These are phyloP conservation scores for Pseudocercospora macadamiae DNA, from an alignment of 2,329 filamentous ascomycete genomes.

Conservation along the genomic window DNA sequence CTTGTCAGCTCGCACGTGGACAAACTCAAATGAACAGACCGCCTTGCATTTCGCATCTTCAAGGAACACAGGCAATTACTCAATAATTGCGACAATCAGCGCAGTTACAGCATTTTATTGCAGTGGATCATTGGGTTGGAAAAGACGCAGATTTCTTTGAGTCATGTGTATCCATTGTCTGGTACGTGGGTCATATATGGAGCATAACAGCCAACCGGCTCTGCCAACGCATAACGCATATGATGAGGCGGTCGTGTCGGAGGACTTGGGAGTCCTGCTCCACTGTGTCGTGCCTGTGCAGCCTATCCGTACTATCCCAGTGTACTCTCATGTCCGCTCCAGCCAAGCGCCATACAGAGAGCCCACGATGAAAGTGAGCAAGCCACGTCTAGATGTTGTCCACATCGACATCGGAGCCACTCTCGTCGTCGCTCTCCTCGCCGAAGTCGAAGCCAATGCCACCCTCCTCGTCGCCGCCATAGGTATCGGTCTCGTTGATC, in stretches of 20 bases:
- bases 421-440: conserved; percentile 71
- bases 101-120: not conserved
- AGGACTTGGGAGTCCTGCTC: conserved; percentile 2
- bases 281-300: conserved; percentile 6
- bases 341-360: not conserved
- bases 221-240: not conserved
- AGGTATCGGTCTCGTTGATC: conserved; percentile 99
- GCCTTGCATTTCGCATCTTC: too few relatives aligned
- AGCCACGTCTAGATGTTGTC: conserved; percentile 73
- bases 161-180: not conserved
- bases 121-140: not conserved
- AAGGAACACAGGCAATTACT: too few relatives aligned
- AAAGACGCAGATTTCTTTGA: not conserved
- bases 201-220: not conserved
- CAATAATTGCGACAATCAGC: not conserved
- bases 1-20: not conserved
- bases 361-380: not conserved
- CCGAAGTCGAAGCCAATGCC: conserved; percentile 99
- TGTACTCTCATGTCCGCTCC: not conserved
- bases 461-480: conserved; percentile 86
- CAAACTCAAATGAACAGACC: conserved; percentile 6
- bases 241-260: not conserved
- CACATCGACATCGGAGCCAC: conserved; percentile 72
- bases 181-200: not conserved
- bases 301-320: not conserved